A percentile compares a stretch with the other conserved stretches of the same genome.
phyloP scores from a whole-genome alignment of 2,329 filamentous ascomycete species.

The Fusarium secorum region DNA sequence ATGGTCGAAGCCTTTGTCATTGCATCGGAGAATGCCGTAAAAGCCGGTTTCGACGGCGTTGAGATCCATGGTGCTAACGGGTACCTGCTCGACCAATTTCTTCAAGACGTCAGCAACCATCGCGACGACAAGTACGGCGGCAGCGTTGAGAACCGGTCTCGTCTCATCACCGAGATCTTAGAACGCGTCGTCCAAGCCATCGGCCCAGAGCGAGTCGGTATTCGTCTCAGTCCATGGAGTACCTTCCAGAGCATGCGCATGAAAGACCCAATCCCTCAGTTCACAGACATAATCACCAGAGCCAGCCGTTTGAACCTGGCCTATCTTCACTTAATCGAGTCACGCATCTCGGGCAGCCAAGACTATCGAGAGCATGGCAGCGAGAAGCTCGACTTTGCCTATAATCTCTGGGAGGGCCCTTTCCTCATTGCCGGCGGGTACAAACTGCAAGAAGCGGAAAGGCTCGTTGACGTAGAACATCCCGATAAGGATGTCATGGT shows the following conservation, averaged over 20 bases:
- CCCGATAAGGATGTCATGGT: conserved; percentile 46
- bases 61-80: conserved; percentile 68
- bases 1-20: conserved; percentile 65
- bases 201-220: conserved; percentile 60
- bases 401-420: conserved; percentile 45
- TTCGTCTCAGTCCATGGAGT: conserved; percentile 68
- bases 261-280: conserved; percentile 69
- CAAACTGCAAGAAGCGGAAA: conserved; percentile 32
- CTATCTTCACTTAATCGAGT: conserved; percentile 69
- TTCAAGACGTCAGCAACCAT: conserved; percentile 59
- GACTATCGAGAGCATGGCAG: conserved; percentile 47
- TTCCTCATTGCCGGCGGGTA: conserved; percentile 50
- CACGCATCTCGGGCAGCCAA: conserved; percentile 55
- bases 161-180: conserved; percentile 61
- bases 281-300: conserved; percentile 62
- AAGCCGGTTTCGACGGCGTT: conserved; percentile 74
- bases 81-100: conserved; percentile 69
- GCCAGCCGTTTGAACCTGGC: conserved; percentile 62
- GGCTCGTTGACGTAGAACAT: conserved; percentile 43
- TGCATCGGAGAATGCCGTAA: conserved; percentile 62
- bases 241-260: conserved; percentile 71
- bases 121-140: conserved; percentile 63
- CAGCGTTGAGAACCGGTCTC: conserved; percentile 58
- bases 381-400: conserved; percentile 47
- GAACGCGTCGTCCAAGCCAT: conserved; percentile 50